Evolutionary conservation across 345 rosid genomes (phyloP).

Genomic region (Moricandia arvensis): DNA sequence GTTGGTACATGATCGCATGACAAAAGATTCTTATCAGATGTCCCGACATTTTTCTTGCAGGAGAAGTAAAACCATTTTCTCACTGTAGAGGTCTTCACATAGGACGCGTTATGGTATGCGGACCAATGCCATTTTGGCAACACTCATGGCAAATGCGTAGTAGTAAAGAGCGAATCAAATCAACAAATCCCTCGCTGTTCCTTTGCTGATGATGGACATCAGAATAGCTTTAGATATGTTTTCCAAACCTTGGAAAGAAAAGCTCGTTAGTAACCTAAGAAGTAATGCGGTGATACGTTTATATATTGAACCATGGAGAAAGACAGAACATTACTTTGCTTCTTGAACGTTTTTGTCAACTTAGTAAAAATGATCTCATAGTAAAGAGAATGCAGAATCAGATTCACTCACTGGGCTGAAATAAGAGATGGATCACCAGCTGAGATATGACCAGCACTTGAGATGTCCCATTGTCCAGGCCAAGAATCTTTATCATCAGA

Average conservation of each 20-base stretch:
- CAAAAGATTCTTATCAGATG: background rate
- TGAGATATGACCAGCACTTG: constrained; percentile 95
- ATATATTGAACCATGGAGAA: constrained; percentile 7
- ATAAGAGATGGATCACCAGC: constrained; percentile 83
- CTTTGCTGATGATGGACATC: constrained; percentile 55
- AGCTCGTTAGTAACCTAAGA: background rate
- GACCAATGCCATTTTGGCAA: constrained; percentile 96
- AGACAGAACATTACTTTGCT: constrained; percentile 60
- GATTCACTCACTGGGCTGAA: constrained; percentile 59
- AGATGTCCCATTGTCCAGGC: constrained; percentile 88
- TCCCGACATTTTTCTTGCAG: background rate
- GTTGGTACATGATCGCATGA: background rate
- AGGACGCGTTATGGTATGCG: constrained; percentile 88
- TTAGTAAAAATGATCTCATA: background rate
- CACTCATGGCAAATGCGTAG: constrained; percentile 92
- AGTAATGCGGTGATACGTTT: constrained; percentile 2
- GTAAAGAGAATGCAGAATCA: background rate
- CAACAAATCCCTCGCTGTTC: constrained; percentile 78
- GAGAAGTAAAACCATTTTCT: constrained; percentile 63
- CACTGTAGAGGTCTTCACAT: constrained; percentile 75
- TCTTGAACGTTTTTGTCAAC: constrained; percentile 83
- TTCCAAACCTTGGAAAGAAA: constrained; percentile 58
- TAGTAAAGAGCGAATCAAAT: constrained; percentile 93
- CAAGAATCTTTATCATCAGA: constrained; percentile 83
- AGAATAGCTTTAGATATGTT: constrained; percentile 79